Conservation (phyloP, 177 flowering plant genomes). For the Vitis hybrid region DNA sequence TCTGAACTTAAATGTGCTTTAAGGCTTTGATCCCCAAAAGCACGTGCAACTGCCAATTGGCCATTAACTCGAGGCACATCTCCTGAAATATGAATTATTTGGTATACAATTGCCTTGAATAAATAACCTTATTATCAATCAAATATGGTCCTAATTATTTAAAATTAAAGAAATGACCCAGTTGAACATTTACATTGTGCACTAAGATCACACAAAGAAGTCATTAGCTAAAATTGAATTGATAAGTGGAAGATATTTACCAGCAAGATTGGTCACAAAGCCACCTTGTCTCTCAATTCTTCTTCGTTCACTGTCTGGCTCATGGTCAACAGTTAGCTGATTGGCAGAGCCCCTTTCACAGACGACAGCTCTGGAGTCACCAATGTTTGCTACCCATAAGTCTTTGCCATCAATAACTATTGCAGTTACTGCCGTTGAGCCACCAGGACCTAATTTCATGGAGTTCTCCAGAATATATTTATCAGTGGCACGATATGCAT, state of each 20-base stretch:
- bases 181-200: neutral
- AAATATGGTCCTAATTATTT: neutral
- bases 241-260: conserved; percentile 22
- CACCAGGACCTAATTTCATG: conserved; percentile 58
- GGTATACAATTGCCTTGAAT: neutral
- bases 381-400: conserved; percentile 64
- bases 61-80: conserved; percentile 89
- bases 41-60: conserved; percentile 82
- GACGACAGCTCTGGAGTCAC: conserved; percentile 70
- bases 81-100: conserved; percentile 39
- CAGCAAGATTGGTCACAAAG: conserved; percentile 64
- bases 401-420: conserved; percentile 64
- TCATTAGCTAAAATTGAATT: neutral
- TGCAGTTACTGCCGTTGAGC: conserved; percentile 79
- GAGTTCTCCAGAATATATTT: conserved; percentile 51
- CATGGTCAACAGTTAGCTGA: conserved; percentile 71
- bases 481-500: conserved; percentile 58
- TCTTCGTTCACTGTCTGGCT: conserved; percentile 53
- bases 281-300: conserved; percentile 70
- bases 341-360: conserved; percentile 48
- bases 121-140: neutral
- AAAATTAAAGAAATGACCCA: neutral
- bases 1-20: conserved; percentile 81
- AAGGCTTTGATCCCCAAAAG: conserved; percentile 81
- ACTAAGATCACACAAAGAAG: neutral